Base-by-base conservation (phyloP, 352 stramenopile genomes). In the Globisporangium splendens region DNA sequence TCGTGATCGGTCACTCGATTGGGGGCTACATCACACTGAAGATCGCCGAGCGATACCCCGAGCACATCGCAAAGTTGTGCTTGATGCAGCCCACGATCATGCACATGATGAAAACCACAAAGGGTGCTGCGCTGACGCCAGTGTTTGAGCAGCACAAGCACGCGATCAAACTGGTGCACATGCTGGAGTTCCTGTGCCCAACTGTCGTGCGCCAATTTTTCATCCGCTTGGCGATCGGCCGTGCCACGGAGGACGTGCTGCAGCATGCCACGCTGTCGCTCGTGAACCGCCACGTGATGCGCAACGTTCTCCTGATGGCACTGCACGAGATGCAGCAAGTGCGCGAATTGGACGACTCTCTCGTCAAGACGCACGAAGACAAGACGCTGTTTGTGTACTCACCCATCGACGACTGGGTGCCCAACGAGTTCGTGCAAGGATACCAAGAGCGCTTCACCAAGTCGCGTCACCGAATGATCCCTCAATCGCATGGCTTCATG, bases 401-500 rank as follows among this genome's bases (percentile, higher is more conserved):
- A 47, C 69, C 75, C 8, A 58, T 81, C 18, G 79, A 91, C 57
- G 73, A 79, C 39, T 91, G 82, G 82, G 77, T 88, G 24, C 82
- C 82, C 0, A 67, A 72, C 18, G 70, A 86, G 46, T 83, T 83
- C 44, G 59, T 79, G 59, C 73, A 88, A 46, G 47, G 81, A 24
- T 84, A 83, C 44, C 73, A 86, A 48, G 56, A 77, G 22, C 62
- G 63, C 38, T 89, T 88, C 50, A 54, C 61, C 8, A 69, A 73
- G 3, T 72, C 69, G 6, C 63, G 69, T 15, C 76, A 88, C 56
- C 70, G 73, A 14, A 53, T 88, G 42, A 66, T 89, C 14, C 70
- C 75, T 2, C 73, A 88, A 67, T 62, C 62, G 46, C 82, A 91
- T 46, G 82, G 73, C n/a, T 91, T 91, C 57, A 91, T 91, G 82